Evolutionary conservation across 371 early-diverging fungal genomes (phyloP), one percentile per base, ranked within the genome.

Genomic region (Haplosporangium sp.): DNA sequence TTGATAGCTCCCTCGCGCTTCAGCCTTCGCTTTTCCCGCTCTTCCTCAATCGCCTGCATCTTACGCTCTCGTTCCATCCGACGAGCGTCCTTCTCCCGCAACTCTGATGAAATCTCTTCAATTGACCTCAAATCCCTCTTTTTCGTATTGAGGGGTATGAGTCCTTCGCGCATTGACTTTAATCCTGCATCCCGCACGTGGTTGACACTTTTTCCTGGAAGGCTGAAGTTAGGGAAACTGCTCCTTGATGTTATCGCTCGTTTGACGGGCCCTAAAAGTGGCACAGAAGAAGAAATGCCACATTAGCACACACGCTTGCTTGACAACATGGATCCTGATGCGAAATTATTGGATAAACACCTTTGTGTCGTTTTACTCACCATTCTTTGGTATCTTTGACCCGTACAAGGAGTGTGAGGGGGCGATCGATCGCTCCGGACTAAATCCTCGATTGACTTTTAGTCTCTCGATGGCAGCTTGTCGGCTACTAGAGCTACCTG

Each of bases 1-100:
- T 72, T 67, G 38, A 79, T 12, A 4, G 69, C 79, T 43, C 48
- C 67, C 23, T 79, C 79, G 13, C 79, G 72, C 23, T 79, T 67
- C 18, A 52, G 64, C 41, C 62, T 55, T 29, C 13, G 43, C 21
- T 48, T 48, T n/a, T 79, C 73, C 11, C 69, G 45, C n/a, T 72
- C 69, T 11, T 67, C 79, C 47, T 79, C 73, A 16, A 79, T 68
- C 12, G 52, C 68, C 52, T 48, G 54, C 42, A 79, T 79, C 29
- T 47, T 63, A 14, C 50, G 50, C 11, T 52, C 69, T 18, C 79
- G 67, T 37, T 79, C 79, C 36, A 68, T 69, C 4, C 61, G 55
- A 43, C 68, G 72, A 9, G 53, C 18, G 12, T 53, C 55, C 55
- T 60, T 64, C 6, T 67, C 67, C 16, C 53, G 62, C 21, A 67